phyloP scores from a whole-genome alignment of 2,329 filamentous ascomycete genomes.

The Camillea tinctor region DNA sequence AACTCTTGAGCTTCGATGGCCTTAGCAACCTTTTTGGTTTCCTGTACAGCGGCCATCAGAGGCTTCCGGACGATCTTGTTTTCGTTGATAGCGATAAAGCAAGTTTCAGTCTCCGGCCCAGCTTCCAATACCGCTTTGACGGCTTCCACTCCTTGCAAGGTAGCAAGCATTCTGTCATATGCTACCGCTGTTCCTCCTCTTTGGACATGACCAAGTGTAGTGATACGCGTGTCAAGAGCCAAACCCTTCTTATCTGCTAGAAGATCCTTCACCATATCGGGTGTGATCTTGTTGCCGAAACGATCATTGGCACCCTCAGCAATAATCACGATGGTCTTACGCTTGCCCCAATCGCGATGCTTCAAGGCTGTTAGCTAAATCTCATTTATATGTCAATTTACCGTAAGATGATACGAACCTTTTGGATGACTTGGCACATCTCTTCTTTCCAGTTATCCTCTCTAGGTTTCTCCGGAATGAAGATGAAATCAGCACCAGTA shows the following conservation, averaged over 20 bases:
- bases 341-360: conserved; percentile 86
- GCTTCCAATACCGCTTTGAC: conserved; percentile 89
- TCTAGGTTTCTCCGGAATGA: conserved; percentile 92
- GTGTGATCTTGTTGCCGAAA: conserved; percentile 78
- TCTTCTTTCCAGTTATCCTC: conserved; percentile 84
- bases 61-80: conserved; percentile 95
- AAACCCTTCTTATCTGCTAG: conserved; percentile 76
- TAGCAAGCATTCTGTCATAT: conserved; percentile 91
- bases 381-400: not conserved
- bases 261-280: conserved; percentile 80
- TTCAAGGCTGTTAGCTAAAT: conserved; percentile 38
- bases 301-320: conserved; percentile 91
- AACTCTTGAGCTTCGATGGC: conserved; percentile 87
- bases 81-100: conserved; percentile 94
- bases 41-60: conserved; percentile 81
- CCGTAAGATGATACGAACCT: conserved; percentile 45
- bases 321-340: conserved; percentile 97
- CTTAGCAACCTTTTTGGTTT: conserved; percentile 80
- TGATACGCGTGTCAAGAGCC: conserved; percentile 87
- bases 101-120: conserved; percentile 83
- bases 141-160: conserved; percentile 89
- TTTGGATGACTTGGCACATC: conserved; percentile 76
- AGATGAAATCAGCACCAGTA: conserved; percentile 93
- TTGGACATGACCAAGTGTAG: conserved; percentile 95
- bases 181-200: conserved; percentile 88